A percentile compares a stretch with the other conserved stretches of the same genome.
These are phyloP conservation scores for Colletotrichum eremochloae DNA, from an alignment of 2,329 filamentous ascomycete genomes.

Conservation along the genomic window DNA sequence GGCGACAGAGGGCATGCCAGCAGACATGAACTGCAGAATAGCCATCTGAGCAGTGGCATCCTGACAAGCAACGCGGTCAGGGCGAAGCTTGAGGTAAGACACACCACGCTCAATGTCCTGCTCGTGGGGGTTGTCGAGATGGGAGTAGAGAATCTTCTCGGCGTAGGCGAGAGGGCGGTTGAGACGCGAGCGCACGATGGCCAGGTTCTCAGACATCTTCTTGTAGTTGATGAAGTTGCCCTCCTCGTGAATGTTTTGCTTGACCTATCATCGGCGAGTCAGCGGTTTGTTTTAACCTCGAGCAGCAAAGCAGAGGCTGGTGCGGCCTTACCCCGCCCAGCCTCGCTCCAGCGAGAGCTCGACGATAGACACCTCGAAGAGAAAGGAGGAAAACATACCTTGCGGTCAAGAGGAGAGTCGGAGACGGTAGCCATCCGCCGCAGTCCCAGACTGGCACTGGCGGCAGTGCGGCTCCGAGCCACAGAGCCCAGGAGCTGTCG, in stretches of 20 bases:
- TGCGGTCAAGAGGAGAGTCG: conserved; percentile 89
- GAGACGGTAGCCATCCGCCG: conserved; percentile 86
- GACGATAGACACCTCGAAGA: no score
- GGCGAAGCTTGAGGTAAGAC: conserved; percentile 96
- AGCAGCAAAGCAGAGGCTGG: background rate
- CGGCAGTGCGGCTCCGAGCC: conserved; percentile 71
- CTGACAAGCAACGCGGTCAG: conserved; percentile 98
- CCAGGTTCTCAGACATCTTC: conserved; percentile 99
- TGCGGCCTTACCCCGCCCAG: background rate
- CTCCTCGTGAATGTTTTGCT: conserved; percentile 97
- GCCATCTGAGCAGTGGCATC: conserved; percentile 99
- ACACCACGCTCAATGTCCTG: conserved; percentile 97
- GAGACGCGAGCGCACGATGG: conserved; percentile 88
- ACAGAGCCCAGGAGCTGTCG: conserved; percentile 76
- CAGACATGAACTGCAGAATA: conserved; percentile 99
- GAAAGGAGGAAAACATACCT: conserved; percentile 67
- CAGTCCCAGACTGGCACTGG: conserved; percentile 70
- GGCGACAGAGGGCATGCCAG: conserved; percentile 94
- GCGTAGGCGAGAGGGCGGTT: conserved; percentile 95
- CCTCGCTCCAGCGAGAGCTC: background rate
- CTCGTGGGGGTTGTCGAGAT: conserved; percentile 95
- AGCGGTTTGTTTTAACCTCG: background rate
- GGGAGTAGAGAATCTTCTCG: conserved; percentile 99
- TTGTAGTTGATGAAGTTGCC: conserved; percentile 99
- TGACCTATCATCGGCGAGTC: conserved; percentile 65